Base-by-base conservation (phyloP, 371 early-diverging fungal species). In the Choanephora cucurbitarum region DNA sequence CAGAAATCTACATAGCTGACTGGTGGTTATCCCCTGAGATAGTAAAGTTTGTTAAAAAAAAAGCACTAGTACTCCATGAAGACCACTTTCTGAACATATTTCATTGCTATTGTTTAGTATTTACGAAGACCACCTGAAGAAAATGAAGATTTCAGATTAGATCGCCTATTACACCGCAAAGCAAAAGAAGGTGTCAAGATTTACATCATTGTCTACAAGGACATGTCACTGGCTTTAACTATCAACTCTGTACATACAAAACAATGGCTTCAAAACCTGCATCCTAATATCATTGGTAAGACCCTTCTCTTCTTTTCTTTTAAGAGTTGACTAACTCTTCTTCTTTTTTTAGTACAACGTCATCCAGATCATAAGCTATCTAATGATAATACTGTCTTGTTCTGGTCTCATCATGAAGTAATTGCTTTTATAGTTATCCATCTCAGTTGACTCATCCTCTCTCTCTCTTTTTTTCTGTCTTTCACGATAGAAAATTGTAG, bases 21-120 rank as follows among this genome's bases (percentile, higher is more conserved):
- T 97, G 97, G 97, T 95, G 95, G 92, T 73, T 93, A 23, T 80
- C 86, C 10, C 93, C 93, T 7, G 91, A 93, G 57, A 46, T 93
- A 68, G 85, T 85, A 73, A 57, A 11, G n/a, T n/a, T 28, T 5
- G 28, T 28, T 28, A 6, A 52, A 42, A 42, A 23, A 31, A 37
- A 34, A 46, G 8, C 23, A 43, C 42, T 17, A 22, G 2, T 19
- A 49, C 18, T 1, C 4, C 9, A 31, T 21, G 17, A 23, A 42
- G 21, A 21, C 44, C n/a, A n/a, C n/a, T n/a, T n/a, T n/a, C n/a
- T n/a, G n/a, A n/a, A n/a, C n/a, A n/a, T n/a, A n/a, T n/a, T n/a
- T 48, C 33, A 28, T 8, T 24, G 7, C 17, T 15, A 39, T 31
- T 14, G 7, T 33, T 28, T 62, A 88, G 79, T 94, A 92, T 67